Evolutionary conservation across 2,329 filamentous ascomycete species (phyloP).

Genomic region (Epichloe sp.): DNA sequence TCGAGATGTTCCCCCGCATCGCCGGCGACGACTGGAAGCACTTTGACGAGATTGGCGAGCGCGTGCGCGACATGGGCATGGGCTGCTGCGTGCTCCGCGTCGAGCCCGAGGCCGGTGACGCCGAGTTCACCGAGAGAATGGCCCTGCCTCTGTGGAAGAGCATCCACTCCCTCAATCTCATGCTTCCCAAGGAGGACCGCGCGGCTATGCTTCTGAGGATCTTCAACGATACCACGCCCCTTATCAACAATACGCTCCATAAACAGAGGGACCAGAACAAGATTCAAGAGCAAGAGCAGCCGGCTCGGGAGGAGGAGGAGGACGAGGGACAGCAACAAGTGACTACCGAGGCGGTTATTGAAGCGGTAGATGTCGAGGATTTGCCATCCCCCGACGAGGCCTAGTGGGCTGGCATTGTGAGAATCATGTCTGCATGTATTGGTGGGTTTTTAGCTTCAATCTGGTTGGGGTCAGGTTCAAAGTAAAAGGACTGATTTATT

Average conservation of each 20-base stretch:
- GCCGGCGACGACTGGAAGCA: conserved; percentile 58
- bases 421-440: neutral
- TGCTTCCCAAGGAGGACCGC: conserved; percentile 95
- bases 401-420: neutral
- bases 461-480: too few relatives aligned
- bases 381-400: conserved; percentile 20
- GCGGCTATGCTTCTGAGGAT: conserved; percentile 82
- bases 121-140: conserved; percentile 59
- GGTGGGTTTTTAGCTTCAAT: neutral
- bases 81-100: conserved; percentile 85
- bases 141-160: conserved; percentile 91
- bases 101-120: conserved; percentile 55
- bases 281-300: neutral
- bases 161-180: conserved; percentile 81
- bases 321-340: conserved; percentile 18
- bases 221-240: conserved; percentile 76
- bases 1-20: conserved; percentile 95
- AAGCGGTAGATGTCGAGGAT: conserved; percentile 21
- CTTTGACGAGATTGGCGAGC: conserved; percentile 78
- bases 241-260: conserved; percentile 56
- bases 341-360: conserved; percentile 13
- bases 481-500: too few relatives aligned
- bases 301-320: neutral
- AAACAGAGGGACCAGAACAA: conserved; percentile 27
- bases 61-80: conserved; percentile 66